A percentile compares a stretch with the other conserved stretches of the same genome.
Evolutionary conservation across 1,284 basidiomycete species (phyloP).

Genomic region (Gyrodon tennesseensis): DNA sequence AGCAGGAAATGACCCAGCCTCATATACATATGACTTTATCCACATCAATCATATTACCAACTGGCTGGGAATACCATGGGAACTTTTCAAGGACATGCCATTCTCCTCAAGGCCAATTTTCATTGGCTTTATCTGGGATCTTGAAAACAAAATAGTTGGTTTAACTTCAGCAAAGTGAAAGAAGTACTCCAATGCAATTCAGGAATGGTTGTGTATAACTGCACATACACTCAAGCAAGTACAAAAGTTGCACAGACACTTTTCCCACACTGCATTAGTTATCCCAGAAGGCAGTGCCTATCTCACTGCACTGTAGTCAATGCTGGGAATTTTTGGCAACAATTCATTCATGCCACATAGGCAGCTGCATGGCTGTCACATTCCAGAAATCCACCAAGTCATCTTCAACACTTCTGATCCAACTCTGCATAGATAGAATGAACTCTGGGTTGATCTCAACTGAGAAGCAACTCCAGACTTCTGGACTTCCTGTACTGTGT

Average conservation of each 20-base stretch:
- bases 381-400: no score
- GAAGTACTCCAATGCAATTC: constrained; percentile 28
- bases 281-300: constrained; percentile 43
- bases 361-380: no score
- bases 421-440: no score
- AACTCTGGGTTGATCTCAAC: no score
- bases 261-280: constrained; percentile 42
- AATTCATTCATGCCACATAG: constrained; percentile 38
- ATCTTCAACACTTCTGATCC: no score
- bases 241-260: constrained; percentile 42
- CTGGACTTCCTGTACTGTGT: no score
- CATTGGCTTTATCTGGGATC: constrained; percentile 36
- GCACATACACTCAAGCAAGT: constrained; percentile 38
- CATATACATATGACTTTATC: not conserved
- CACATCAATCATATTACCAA: constrained; percentile 2
- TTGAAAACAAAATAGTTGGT: not conserved
- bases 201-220: constrained; percentile 23
- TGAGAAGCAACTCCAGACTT: no score
- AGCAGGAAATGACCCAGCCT: no score
- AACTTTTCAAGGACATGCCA: constrained; percentile 1
- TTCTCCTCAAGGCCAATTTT: constrained; percentile 23
- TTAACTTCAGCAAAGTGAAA: not conserved
- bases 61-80: constrained; percentile 13
- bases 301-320: constrained; percentile 41
- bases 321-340: constrained; percentile 34